phyloP scores from a whole-genome alignment of 2,329 filamentous ascomycete species.

The Nakataea oryzae region DNA sequence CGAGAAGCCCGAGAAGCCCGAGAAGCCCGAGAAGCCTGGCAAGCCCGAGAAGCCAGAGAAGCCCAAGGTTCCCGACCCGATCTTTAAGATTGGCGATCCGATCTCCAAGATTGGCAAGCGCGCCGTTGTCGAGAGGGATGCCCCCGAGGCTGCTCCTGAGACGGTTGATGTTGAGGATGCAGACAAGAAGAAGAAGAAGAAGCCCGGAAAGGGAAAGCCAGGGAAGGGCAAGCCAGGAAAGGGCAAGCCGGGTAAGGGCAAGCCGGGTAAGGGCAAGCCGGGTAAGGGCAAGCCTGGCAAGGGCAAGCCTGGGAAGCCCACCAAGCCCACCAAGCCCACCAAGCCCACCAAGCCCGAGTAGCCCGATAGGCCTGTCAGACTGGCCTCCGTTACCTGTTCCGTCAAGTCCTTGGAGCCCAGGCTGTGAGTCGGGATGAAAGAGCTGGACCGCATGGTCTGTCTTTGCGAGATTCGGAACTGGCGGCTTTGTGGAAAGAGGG shows the following conservation, averaged over 20 bases:
- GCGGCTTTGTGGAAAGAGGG: neutral
- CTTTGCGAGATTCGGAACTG: too few species aligned
- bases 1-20: neutral
- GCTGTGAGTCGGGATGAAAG: neutral
- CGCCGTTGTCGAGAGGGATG: neutral
- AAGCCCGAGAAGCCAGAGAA: neutral
- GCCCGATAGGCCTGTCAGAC: neutral
- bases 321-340: neutral
- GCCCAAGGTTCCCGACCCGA: neutral
- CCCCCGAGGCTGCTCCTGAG: neutral
- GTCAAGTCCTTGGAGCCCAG: neutral
- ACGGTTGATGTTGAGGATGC: neutral
- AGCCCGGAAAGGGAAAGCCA: neutral
- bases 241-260: neutral
- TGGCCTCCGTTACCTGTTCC: neutral
- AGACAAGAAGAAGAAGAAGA: neutral
- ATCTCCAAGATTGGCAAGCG: neutral
- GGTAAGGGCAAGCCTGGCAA: neutral
- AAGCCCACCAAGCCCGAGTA: neutral
- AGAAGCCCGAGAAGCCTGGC: neutral
- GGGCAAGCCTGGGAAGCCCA: neutral
- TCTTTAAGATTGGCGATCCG: neutral
- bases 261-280: neutral
- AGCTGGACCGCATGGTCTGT: too few species aligned
- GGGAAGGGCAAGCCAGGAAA: neutral